Percentiles rank a stretch among this genome's conserved stretches.
These are phyloP conservation scores for Chrysosporium queenslandicum DNA, from an alignment of 2,329 filamentous ascomycete species.

Conservation along the genomic window DNA sequence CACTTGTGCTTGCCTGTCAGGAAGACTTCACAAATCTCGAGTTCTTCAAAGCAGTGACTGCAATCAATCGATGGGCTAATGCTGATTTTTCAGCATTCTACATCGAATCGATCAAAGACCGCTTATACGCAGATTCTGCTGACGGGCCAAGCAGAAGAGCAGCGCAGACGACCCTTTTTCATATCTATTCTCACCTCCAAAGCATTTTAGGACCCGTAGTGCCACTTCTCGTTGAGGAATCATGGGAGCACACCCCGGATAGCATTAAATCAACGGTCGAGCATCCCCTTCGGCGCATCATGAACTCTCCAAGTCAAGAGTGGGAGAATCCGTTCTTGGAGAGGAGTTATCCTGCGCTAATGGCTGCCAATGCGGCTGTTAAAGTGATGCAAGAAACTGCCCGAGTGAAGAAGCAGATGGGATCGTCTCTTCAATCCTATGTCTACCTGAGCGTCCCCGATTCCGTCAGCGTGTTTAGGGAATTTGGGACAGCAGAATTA, in stretches of 20 bases:
- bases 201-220: constrained; percentile 72
- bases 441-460: constrained; percentile 41
- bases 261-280: constrained; percentile 47
- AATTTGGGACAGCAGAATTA: constrained; percentile 41
- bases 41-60: constrained; percentile 66
- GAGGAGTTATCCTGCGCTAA: constrained; percentile 32
- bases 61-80: constrained; percentile 71
- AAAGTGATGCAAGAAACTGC: constrained; percentile 67
- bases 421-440: constrained; percentile 69
- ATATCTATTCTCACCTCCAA: constrained; percentile 61
- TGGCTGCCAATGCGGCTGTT: constrained; percentile 52
- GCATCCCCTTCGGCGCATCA: constrained; percentile 38
- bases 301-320: constrained; percentile 24
- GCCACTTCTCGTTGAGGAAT: constrained; percentile 71
- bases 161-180: constrained; percentile 48
- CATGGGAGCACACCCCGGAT: constrained; percentile 65
- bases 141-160: constrained; percentile 50
- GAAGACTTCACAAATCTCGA: constrained; percentile 60
- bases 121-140: constrained; percentile 72
- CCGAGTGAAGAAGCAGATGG: constrained; percentile 59
- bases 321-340: constrained; percentile 43
- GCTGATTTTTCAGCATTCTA: constrained; percentile 86
- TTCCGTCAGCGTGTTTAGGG: constrained; percentile 21
- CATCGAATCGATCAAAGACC: constrained; percentile 83
- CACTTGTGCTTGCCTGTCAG: constrained; percentile 55